phyloP scores from a whole-genome alignment of 371 early-diverging fungal genomes.

The Lichtheimia ornata region DNA sequence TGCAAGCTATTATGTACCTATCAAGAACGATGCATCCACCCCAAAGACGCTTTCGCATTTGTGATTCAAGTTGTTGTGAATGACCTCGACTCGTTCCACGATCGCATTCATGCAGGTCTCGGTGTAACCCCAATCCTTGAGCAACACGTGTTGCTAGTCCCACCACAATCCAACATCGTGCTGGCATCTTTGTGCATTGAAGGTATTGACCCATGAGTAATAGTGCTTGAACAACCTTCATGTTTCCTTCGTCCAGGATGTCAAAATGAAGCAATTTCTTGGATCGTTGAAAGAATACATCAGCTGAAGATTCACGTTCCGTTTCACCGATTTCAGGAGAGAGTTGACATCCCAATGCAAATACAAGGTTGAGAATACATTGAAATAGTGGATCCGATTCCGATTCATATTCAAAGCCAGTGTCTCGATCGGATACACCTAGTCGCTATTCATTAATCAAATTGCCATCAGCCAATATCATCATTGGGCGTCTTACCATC shows the following conservation, averaged over 20 bases:
- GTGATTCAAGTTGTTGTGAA: slow-evolving; percentile 17
- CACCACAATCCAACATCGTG: slow-evolving; percentile 31
- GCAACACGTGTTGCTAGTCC: slow-evolving; percentile 27
- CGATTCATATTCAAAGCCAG: slow-evolving; percentile 12
- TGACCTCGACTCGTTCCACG: neutral
- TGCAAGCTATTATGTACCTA: slow-evolving; percentile 9
- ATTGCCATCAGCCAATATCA: too few species aligned
- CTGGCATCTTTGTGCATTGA: slow-evolving; percentile 28
- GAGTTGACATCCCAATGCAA: slow-evolving; percentile 29
- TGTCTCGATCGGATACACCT: too few species aligned
- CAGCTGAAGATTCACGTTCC: slow-evolving; percentile 23
- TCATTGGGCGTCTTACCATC: neutral
- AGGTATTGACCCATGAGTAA: slow-evolving; percentile 33
- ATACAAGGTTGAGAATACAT: slow-evolving; percentile 29
- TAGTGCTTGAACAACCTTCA: slow-evolving; percentile 28
- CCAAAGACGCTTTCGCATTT: slow-evolving; percentile 26
- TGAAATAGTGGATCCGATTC: slow-evolving; percentile 29
- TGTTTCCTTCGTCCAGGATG: slow-evolving; percentile 28
- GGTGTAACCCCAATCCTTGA: slow-evolving; percentile 28
- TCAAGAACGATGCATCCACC: slow-evolving; percentile 30
- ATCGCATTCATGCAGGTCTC: slow-evolving; percentile 15
- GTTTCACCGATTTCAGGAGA: slow-evolving; percentile 27
- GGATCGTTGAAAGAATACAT: slow-evolving; percentile 30
- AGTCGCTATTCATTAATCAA: too few species aligned
- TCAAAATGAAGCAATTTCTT: slow-evolving; percentile 28